These are phyloP conservation scores for Dictyostelium gargantuum DNA, from an alignment of 208 protist species.

Conservation along the genomic window DNA sequence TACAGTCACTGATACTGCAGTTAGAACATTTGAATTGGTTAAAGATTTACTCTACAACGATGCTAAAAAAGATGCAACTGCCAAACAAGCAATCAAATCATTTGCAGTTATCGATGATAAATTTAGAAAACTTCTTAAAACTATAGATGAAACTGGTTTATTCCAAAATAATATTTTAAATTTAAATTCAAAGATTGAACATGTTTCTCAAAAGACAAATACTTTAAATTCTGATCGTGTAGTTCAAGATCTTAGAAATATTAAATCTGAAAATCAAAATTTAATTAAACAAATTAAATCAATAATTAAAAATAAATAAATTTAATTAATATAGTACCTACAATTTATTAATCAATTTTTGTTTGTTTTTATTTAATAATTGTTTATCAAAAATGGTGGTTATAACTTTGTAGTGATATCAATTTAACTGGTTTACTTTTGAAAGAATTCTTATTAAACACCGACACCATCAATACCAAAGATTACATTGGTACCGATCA, in stretches of 20 bases:
- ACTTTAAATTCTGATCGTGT: conserved; percentile 74
- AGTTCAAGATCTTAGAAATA: conserved; percentile 69
- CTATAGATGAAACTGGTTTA: conserved; percentile 68
- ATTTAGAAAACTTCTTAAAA: conserved; percentile 57
- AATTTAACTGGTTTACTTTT: no score
- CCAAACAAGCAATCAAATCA: conserved; percentile 63
- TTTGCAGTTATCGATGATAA: conserved; percentile 69
- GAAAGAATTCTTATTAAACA: no score
- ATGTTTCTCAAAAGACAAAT: conserved; percentile 60
- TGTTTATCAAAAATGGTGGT: no score
- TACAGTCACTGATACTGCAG: conserved; percentile 60
- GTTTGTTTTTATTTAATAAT: no score
- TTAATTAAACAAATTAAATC: conserved; percentile 34
- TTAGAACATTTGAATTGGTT: conserved; percentile 55
- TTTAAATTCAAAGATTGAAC: conserved; percentile 66
- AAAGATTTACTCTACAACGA: conserved; percentile 76
- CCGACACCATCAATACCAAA: no score
- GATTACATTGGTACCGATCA: no score
- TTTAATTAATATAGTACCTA: no score
- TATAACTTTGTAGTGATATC: no score
- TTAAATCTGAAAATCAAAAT: conserved; percentile 69
- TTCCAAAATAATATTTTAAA: conserved; percentile 69
- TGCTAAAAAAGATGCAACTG: conserved; percentile 67
- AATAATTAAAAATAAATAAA: background rate
- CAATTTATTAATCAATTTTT: no score